Evolutionary conservation across 495 filamentous ascomycete genomes (phyloP), one percentile per base, ranked within the genome.

Genomic region (Neurospora sp.): DNA sequence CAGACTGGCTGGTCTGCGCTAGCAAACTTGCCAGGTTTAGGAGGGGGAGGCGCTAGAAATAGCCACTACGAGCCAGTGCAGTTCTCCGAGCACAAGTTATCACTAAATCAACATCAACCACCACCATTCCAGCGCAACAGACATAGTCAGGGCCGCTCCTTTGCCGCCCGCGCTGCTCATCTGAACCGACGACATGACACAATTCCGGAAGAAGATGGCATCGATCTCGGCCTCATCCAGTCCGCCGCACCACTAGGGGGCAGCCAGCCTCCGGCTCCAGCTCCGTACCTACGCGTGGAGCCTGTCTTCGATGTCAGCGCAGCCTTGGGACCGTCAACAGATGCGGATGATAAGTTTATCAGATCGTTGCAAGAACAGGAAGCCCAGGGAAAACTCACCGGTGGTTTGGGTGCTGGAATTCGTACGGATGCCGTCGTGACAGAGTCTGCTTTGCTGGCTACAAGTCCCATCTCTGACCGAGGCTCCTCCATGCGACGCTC

Each of bases 381-480:
- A 72, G 80, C 83, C 1, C 79, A 77, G 38, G 86, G 85, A 39
- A 80, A 79, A 41, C 76, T 88, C 38, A 87, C 86, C 0, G 86
- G 86, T 20, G 87, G 86, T 0, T 70, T 88, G 20, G 86, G 86
- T 6, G 70, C 75, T 41, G 86, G 86, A n/a, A 81, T 83, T 73
- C 78, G 76, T 39, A 79, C 85, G 3, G 78, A 81, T 27, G 76
- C 80, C 3, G 82, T 76, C 0, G 74, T 88, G 16, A 83, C 78
- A 12, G 81, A 80, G 71, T 81, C 79, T 0, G 83, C 86, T 7
- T 77, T 88, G 9, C 69, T 84, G 23, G 83, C 85, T 5, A 73
- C 76, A 7, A 80, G 77, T 40, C 82, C 82, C 4, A 73, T 80
- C 18, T 66, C 81, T 0, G 79, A 79, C 71, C 74, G 78, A 40